phyloP scores from a whole-genome alignment of 805 yeast species.

The Spathaspora passalidarum region DNA sequence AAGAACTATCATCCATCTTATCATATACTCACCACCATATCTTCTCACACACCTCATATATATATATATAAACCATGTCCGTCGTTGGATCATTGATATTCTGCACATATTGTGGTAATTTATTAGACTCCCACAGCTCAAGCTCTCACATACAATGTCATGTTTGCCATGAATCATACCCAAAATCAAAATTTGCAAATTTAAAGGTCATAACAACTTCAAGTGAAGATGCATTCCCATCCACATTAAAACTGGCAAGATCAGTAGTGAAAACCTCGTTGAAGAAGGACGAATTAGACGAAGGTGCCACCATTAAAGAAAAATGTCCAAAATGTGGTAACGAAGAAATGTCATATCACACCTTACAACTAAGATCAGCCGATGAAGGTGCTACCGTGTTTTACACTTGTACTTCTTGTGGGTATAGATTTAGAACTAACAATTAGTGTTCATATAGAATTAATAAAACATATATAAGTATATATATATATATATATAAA shows the following conservation, averaged over 20 bases:
- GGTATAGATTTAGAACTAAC: constrained; percentile 91
- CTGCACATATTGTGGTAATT: constrained; percentile 89
- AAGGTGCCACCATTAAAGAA: constrained; percentile 96
- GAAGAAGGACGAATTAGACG: constrained; percentile 75
- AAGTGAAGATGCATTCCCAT: constrained; percentile 92
- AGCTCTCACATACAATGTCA: constrained; percentile 54
- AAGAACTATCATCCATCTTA: no score
- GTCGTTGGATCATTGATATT: constrained; percentile 94
- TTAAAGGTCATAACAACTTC: constrained; percentile 85
- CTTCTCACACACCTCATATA: neutral
- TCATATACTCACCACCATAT: no score
- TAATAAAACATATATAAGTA: neutral
- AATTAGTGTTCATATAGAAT: constrained; percentile 42
- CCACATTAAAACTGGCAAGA: constrained; percentile 71
- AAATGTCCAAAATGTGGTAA: constrained; percentile 98
- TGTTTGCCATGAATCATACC: constrained; percentile 43
- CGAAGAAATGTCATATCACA: constrained; percentile 97
- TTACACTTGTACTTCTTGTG: constrained; percentile 92
- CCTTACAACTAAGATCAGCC: constrained; percentile 93
- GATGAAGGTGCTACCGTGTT: constrained; percentile 99
- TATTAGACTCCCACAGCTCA: constrained; percentile 64
- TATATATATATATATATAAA: neutral
- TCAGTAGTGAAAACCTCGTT: constrained; percentile 88
- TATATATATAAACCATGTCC: constrained; percentile 57
- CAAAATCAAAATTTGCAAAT: constrained; percentile 58